phyloP scores from a whole-genome alignment of 2,329 filamentous ascomycete genomes.

The Colletotrichum siamense region DNA sequence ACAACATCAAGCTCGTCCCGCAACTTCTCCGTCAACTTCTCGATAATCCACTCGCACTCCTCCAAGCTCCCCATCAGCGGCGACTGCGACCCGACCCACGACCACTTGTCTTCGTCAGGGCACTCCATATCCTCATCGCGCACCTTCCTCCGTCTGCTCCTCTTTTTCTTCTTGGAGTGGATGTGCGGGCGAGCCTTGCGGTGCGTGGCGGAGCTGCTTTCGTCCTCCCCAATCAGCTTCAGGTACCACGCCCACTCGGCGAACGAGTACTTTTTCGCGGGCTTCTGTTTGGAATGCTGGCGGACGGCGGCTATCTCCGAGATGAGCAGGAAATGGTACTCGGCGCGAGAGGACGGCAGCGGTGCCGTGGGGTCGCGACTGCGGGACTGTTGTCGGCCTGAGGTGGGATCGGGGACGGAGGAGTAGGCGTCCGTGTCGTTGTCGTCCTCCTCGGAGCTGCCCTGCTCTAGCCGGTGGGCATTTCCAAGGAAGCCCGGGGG shows the following conservation, averaged over 20 bases:
- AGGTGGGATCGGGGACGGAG: background rate
- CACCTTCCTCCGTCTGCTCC: conserved; percentile 19
- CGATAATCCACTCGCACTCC: conserved; percentile 77
- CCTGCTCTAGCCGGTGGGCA: conserved; percentile 25
- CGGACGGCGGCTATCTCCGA: conserved; percentile 73
- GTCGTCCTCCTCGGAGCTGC: conserved; percentile 24
- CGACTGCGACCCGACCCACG: conserved; percentile 73
- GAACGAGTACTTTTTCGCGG: conserved; percentile 73
- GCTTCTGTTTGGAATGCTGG: conserved; percentile 62
- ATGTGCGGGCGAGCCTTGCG: conserved; percentile 38
- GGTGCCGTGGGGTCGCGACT: conserved; percentile 46
- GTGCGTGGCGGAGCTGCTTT: conserved; percentile 56
- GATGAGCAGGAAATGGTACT: conserved; percentile 71
- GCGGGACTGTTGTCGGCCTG: conserved; percentile 36
- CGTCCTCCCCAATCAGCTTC: conserved; percentile 74
- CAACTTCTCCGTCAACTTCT: conserved; percentile 64
- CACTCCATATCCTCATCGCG: conserved; percentile 15
- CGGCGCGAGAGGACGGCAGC: conserved; percentile 30
- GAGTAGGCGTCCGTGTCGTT: conserved; percentile 24
- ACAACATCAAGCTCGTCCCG: conserved; percentile 55
- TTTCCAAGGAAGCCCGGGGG: conserved; percentile 49
- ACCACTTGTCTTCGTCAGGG: conserved; percentile 59
- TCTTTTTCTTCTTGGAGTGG: conserved; percentile 22
- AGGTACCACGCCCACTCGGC: conserved; percentile 90
- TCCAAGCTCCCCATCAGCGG: conserved; percentile 73